These are phyloP conservation scores for Metarhizium rileyi DNA, from an alignment of 2,329 filamentous ascomycete genomes.

Conservation along the genomic window DNA sequence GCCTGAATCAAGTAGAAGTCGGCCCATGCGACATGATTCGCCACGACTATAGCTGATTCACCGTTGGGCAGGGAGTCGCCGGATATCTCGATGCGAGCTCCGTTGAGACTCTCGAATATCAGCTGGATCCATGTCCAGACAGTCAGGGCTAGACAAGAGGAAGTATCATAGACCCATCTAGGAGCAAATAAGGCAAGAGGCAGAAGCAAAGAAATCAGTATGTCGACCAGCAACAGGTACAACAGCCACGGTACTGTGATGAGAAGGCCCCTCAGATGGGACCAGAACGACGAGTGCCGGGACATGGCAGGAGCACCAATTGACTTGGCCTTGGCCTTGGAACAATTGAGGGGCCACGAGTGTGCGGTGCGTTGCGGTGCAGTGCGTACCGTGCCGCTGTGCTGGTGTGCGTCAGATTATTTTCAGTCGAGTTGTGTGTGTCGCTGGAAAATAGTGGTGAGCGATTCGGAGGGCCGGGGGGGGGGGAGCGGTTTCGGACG, in stretches of 20 bases:
- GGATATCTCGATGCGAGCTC: conserved; percentile 41
- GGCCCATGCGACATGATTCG: conserved; percentile 51
- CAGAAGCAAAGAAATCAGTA: conserved; percentile 38
- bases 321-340: too few relatives aligned
- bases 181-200: conserved; percentile 38
- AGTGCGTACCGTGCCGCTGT: too few relatives aligned
- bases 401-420: too few relatives aligned
- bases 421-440: too few relatives aligned
- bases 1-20: conserved; percentile 58
- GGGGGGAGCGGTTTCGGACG: too few relatives aligned
- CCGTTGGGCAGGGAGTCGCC: conserved; percentile 39
- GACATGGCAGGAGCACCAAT: conserved; percentile 7
- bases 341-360: too few relatives aligned
- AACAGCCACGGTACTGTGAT: conserved; percentile 42
- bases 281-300: conserved; percentile 15
- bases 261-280: conserved; percentile 31
- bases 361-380: not conserved
- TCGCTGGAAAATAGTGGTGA: too few relatives aligned
- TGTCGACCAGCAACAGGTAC: conserved; percentile 41
- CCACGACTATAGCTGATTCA: conserved; percentile 51
- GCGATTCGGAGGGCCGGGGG: too few relatives aligned
- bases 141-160: conserved; percentile 42
- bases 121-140: conserved; percentile 49
- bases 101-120: conserved; percentile 46
- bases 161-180: conserved; percentile 40